Evolutionary conservation across 2,329 filamentous ascomycete genomes (phyloP).

Genomic region (Ceratocystis cacaofunesta): DNA sequence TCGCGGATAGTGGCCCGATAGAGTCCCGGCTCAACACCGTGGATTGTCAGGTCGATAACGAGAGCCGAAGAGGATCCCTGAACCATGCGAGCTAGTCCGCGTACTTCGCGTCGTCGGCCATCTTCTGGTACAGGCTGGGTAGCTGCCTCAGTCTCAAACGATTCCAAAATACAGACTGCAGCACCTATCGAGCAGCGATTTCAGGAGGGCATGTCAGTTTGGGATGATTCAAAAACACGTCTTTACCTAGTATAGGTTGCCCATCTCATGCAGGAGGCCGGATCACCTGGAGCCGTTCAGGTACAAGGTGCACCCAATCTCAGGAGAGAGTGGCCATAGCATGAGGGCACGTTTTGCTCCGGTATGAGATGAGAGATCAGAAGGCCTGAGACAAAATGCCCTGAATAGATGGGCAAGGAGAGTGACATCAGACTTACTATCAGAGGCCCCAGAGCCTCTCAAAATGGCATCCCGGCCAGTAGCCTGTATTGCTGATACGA

Average conservation of each 20-base stretch:
- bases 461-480: slow-evolving; percentile 91
- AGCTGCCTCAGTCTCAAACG: slow-evolving; percentile 47
- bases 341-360: neutral
- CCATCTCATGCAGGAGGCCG: slow-evolving; percentile 3
- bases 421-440: slow-evolving; percentile 41
- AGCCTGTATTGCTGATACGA: slow-evolving; percentile 73
- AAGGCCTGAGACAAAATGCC: neutral
- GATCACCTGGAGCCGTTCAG: slow-evolving; percentile 2
- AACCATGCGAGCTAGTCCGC: slow-evolving; percentile 84
- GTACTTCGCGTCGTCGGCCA: slow-evolving; percentile 43
- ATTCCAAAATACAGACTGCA: slow-evolving; percentile 92
- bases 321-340: neutral
- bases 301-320: neutral
- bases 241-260: neutral
- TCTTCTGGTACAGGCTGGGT: slow-evolving; percentile 23
- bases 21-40: slow-evolving; percentile 62
- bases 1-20: slow-evolving; percentile 78
- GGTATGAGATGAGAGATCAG: neutral
- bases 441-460: slow-evolving; percentile 69
- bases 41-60: slow-evolving; percentile 74
- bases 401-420: neutral
- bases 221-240: neutral
- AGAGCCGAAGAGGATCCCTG: slow-evolving; percentile 68
- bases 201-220: neutral
- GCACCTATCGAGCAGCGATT: slow-evolving; percentile 36